A percentile compares a stretch with the other conserved stretches of the same genome.
Conservation (phyloP, 2,329 filamentous ascomycete species). For the Fusarium sulawesiense region DNA sequence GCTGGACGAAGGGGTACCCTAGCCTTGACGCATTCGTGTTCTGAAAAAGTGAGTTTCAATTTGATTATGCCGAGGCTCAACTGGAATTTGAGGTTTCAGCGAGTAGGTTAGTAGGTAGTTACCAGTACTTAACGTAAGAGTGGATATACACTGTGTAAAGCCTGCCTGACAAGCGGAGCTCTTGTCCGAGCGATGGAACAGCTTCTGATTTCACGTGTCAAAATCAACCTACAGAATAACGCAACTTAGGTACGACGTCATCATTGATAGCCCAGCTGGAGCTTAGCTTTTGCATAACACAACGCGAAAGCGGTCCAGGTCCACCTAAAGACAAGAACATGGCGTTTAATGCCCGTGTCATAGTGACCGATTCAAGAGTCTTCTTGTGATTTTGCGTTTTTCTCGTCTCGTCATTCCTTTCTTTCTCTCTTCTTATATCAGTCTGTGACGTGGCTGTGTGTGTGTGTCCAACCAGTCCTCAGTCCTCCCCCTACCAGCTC, state of each 20-base stretch:
- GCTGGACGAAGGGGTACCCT: not conserved
- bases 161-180: conserved; percentile 20
- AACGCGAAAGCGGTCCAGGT: conserved; percentile 39
- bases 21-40: not conserved
- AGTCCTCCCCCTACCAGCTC: conserved; percentile 9
- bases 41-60: not conserved
- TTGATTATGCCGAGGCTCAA: conserved; percentile 15
- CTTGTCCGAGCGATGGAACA: conserved; percentile 14
- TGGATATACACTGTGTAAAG: conserved; percentile 10
- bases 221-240: not conserved
- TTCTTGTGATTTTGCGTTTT: conserved; percentile 8
- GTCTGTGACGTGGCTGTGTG: conserved; percentile 33
- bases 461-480: conserved; percentile 1
- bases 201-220: conserved; percentile 46
- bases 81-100: conserved; percentile 9
- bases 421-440: not conserved
- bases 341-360: conserved; percentile 35
- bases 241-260: conserved; percentile 28
- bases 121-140: not conserved
- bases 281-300: conserved; percentile 16
- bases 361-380: conserved; percentile 22
- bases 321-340: conserved; percentile 37
- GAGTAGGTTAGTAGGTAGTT: not conserved
- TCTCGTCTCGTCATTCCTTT: not conserved
- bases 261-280: conserved; percentile 2